These are phyloP conservation scores for Schwanniomyces vanrijiae DNA, from an alignment of 805 yeast genomes.

Conservation along the genomic window DNA sequence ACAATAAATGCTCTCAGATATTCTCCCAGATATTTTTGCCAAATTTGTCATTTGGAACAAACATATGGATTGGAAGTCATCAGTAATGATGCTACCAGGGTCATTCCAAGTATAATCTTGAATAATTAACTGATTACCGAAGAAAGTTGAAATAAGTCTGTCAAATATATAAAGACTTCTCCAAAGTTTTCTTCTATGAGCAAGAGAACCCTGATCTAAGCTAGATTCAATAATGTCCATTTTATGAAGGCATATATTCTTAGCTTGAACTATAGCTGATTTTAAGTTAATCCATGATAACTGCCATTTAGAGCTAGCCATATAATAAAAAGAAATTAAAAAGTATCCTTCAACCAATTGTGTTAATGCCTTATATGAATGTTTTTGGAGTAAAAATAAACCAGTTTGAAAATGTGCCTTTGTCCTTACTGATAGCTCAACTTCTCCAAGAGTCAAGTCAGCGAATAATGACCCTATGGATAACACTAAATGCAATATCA, in stretches of 20 bases:
- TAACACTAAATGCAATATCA: conserved; percentile 37
- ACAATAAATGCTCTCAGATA: conserved; percentile 31
- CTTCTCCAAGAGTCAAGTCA: neutral
- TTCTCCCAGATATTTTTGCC: conserved; percentile 26
- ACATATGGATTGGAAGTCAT: conserved; percentile 20
- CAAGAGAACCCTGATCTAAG: conserved; percentile 23
- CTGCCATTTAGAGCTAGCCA: conserved; percentile 35
- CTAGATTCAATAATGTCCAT: conserved; percentile 32
- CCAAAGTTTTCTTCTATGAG: conserved; percentile 34
- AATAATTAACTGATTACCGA: conserved; percentile 39
- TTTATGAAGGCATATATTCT: conserved; percentile 41
- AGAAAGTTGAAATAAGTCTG: conserved; percentile 27
- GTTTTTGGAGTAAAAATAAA: neutral
- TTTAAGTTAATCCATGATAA: conserved; percentile 47
- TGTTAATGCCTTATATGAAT: neutral
- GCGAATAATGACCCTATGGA: conserved; percentile 41
- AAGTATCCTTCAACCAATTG: conserved; percentile 40
- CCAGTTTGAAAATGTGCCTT: neutral
- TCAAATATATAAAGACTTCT: conserved; percentile 34
- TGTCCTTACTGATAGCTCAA: neutral
- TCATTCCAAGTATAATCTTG: conserved; percentile 42
- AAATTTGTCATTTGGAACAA: conserved; percentile 28
- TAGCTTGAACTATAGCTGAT: conserved; percentile 41
- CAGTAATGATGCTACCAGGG: conserved; percentile 4
- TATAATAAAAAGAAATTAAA: conserved; percentile 40